These are phyloP conservation scores for Antarctomyces pellizariae DNA, from an alignment of 495 filamentous ascomycete genomes.

Conservation along the genomic window DNA sequence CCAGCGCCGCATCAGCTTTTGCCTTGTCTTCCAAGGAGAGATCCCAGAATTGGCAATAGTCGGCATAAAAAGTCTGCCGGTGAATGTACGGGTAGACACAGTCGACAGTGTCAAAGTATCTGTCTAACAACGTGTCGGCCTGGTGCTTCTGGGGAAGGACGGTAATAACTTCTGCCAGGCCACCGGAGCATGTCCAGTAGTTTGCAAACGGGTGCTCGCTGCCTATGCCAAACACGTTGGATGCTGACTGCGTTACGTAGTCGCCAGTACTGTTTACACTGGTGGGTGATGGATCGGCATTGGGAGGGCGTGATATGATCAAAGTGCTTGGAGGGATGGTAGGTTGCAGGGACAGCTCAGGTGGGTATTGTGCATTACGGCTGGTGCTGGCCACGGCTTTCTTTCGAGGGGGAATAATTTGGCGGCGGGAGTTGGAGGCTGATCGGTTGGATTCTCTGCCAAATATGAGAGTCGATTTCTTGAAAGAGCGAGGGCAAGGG, in stretches of 20 bases:
- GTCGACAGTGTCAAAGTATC: slow-evolving; percentile 53
- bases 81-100: slow-evolving; percentile 54
- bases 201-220: slow-evolving; percentile 47
- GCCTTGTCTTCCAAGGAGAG: slow-evolving; percentile 24
- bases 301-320: too few relatives aligned
- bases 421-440: too few relatives aligned
- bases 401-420: too few relatives aligned
- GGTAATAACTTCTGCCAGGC: slow-evolving; percentile 42
- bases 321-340: too few relatives aligned
- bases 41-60: slow-evolving; percentile 50
- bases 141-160: slow-evolving; percentile 47
- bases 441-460: too few relatives aligned
- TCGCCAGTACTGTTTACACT: too few relatives aligned
- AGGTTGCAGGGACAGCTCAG: too few relatives aligned
- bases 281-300: too few relatives aligned
- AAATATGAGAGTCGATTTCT: slow-evolving; percentile 1
- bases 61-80: slow-evolving; percentile 36
- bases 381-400: too few relatives aligned
- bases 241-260: slow-evolving; percentile 18
- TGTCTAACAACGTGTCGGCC: slow-evolving; percentile 40
- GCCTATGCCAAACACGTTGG: slow-evolving; percentile 45
- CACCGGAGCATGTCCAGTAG: slow-evolving; percentile 55
- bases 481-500: slow-evolving; percentile 2
- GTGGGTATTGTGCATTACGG: too few relatives aligned
- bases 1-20: slow-evolving; percentile 29